Base-by-base conservation (phyloP, 2,329 filamentous ascomycete species). In the Thermothelomyces thermophilus region DNA sequence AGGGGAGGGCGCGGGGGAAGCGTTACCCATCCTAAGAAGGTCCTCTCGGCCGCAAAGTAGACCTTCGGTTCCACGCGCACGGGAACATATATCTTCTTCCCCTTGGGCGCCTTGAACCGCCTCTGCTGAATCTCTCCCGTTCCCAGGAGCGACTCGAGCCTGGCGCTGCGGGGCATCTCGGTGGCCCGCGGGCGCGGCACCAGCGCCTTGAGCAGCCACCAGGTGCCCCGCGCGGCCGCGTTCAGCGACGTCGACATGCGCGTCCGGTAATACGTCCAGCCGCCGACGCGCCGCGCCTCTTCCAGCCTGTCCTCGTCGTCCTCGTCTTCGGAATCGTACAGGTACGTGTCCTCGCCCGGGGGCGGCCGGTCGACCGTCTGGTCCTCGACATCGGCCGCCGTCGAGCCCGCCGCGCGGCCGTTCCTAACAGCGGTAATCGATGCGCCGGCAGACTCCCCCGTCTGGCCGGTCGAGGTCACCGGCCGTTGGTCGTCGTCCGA, bases 61-160 rank as follows among this genome's bases (percentile, higher is more conserved):
- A 98, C 93, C 71, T 98, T 98, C 30, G 93, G 93, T 68, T 98
- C 93, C 30, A 98, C 90, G 42, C 93, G 83, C 48, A 97, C 85
- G 13, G 91, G 91, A 20, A 98, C 93, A 62, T 97, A 91, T 52
- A 98, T 97, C 67, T 87, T 87, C 80, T 90, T 91, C 47, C 87
- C 87, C 66, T 81, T 83, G 11, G 87, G 87, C 8, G 87, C 86
- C 64, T 82, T 84, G 71, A 90, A 81, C 59, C 70, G 75, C 66
- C 75, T 79, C 26, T 67, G 73, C 56, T 77, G 73, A 22, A 83
- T 74, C 69, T 82, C 60, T 61, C 76, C 68, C 43, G 67, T 63
- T 6, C 78, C 78, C 34, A 82, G 79, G 10, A 81, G 70, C 61
- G 73, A 69, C 54, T 73, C 66, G 33, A 73, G 68, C 20, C 76